phyloP scores from a whole-genome alignment of 169 alveolate genomes.

The Miamiensis avidus region DNA sequence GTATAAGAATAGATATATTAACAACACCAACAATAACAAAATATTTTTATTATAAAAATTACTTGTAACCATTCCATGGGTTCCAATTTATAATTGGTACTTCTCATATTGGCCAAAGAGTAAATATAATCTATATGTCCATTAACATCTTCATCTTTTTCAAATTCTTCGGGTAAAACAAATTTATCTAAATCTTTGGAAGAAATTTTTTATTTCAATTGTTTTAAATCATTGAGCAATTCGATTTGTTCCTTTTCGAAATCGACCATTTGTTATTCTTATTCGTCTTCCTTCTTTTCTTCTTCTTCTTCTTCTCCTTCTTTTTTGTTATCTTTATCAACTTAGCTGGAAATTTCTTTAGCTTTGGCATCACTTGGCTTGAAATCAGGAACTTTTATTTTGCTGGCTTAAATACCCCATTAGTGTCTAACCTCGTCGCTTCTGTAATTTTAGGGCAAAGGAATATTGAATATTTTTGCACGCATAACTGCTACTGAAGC shows the following conservation, averaged over 20 bases:
- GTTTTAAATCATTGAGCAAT: constrained; percentile 34
- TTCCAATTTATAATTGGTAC: constrained; percentile 74
- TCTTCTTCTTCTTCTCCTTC: constrained; percentile 48
- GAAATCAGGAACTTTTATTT: constrained; percentile 54
- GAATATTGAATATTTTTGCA: constrained; percentile 68
- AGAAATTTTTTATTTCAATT: constrained; percentile 30
- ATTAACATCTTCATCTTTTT: constrained; percentile 83
- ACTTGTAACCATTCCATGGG: constrained; percentile 75
- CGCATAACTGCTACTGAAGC: constrained; percentile 70
- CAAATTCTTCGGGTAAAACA: constrained; percentile 71
- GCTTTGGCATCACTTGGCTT: constrained; percentile 73
- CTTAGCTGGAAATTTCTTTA: constrained; percentile 54
- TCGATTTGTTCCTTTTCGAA: background rate
- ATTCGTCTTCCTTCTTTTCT: constrained; percentile 28
- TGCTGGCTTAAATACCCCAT: constrained; percentile 49
- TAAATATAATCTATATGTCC: constrained; percentile 82
- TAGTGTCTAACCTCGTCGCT: constrained; percentile 39
- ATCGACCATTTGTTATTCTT: constrained; percentile 25
- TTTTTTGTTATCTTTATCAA: constrained; percentile 41
- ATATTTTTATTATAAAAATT: too few species aligned
- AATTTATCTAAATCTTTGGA: constrained; percentile 12
- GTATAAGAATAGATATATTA: background rate
- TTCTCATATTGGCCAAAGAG: constrained; percentile 79
- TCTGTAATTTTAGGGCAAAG: constrained; percentile 64
- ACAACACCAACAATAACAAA: too few species aligned